Conservation (phyloP, 1,284 basidiomycete species). For the Porogramme epimiltina region DNA sequence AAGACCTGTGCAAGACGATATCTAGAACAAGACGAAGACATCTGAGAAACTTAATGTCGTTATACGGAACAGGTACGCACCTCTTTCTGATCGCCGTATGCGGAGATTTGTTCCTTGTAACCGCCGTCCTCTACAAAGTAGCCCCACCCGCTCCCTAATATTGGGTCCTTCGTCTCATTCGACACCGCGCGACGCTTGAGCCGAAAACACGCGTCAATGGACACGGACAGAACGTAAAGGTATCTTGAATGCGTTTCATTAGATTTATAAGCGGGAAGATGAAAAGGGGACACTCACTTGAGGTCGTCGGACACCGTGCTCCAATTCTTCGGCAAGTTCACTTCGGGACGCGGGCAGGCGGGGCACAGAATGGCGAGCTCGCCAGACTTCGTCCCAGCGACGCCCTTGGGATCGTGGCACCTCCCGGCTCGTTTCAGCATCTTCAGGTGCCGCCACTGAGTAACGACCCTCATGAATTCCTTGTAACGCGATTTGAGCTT, state of each 20-base stretch:
- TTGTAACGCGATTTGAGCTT: constrained; percentile 11
- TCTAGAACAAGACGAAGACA: no score
- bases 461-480: background rate
- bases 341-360: constrained; percentile 30
- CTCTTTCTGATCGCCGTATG: constrained; percentile 18
- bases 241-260: constrained; percentile 16
- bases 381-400: constrained; percentile 10
- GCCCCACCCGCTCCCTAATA: constrained; percentile 24
- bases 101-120: constrained; percentile 23
- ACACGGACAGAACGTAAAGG: constrained; percentile 26
- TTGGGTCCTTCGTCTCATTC: constrained; percentile 23
- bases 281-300: background rate
- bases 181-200: constrained; percentile 28
- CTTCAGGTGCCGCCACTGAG: constrained; percentile 21
- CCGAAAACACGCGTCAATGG: constrained; percentile 33
- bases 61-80: constrained; percentile 20
- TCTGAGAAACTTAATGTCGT: constrained; percentile 9
- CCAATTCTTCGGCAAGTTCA: constrained; percentile 21
- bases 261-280: background rate
- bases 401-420: constrained; percentile 20
- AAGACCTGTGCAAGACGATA: no score
- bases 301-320: background rate
- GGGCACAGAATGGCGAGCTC: constrained; percentile 28
- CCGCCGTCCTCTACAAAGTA: constrained; percentile 30
- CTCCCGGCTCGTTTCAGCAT: constrained; percentile 27